Evolutionary conservation across 768 basidiomycete species (phyloP).

Genomic region (Amylocystis lapponica): DNA sequence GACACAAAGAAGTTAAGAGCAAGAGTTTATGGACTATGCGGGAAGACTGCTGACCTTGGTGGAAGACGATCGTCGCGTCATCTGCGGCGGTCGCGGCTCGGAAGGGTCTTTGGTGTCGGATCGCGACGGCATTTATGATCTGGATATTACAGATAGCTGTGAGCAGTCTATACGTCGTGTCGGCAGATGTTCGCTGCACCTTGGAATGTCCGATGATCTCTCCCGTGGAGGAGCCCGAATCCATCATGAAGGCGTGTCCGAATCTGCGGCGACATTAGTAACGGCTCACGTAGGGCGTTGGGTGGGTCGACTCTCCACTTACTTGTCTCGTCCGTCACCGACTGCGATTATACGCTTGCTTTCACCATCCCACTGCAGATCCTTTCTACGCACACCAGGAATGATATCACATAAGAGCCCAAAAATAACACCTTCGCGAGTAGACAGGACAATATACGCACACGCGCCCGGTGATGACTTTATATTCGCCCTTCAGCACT

Average conservation of each 20-base stretch:
- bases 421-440: too few species aligned
- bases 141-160: slow-evolving; percentile 21
- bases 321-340: slow-evolving; percentile 91
- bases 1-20: not conserved
- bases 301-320: slow-evolving; percentile 2
- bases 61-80: slow-evolving; percentile 75
- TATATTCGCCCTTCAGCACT: slow-evolving; percentile 75
- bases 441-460: too few species aligned
- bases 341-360: slow-evolving; percentile 94
- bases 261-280: slow-evolving; percentile 46
- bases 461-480: slow-evolving; percentile 68
- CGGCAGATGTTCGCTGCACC: slow-evolving; percentile 30
- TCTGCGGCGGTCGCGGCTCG: slow-evolving; percentile 87
- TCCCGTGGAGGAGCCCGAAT: slow-evolving; percentile 78
- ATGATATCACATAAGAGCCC: not conserved
- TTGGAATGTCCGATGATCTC: slow-evolving; percentile 90
- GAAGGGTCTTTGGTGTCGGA: slow-evolving; percentile 86
- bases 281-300: too few species aligned
- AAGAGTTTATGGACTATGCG: too few species aligned
- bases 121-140: slow-evolving; percentile 84
- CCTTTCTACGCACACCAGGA: slow-evolving; percentile 50
- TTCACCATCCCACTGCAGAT: slow-evolving; percentile 95
- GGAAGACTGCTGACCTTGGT: slow-evolving; percentile 52
- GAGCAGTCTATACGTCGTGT: not conserved
- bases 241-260: slow-evolving; percentile 79